Percentiles rank a stretch among this genome's conserved stretches.
These are phyloP conservation scores for Parietaria judaica DNA, from an alignment of 306 rosid species.

Conservation along the genomic window DNA sequence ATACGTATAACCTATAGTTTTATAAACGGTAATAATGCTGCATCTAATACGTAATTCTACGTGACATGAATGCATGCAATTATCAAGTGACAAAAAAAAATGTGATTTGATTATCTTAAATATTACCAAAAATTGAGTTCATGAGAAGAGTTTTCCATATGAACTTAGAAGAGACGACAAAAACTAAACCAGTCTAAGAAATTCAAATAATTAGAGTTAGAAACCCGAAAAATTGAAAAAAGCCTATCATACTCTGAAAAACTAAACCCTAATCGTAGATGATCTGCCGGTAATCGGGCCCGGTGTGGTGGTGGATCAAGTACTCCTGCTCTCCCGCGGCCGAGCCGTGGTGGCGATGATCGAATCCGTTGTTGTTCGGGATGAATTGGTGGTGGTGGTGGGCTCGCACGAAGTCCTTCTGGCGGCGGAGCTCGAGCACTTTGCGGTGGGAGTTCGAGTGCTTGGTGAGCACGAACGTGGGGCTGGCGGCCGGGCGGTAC, in stretches of 20 bases:
- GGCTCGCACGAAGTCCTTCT: constrained; percentile 50
- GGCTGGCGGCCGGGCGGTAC: constrained; percentile 90
- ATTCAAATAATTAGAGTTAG: constrained; percentile 15
- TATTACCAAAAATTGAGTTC: constrained; percentile 14
- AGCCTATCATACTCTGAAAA: neutral
- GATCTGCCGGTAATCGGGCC: constrained; percentile 53
- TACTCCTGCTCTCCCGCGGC: constrained; percentile 49
- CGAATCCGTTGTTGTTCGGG: constrained; percentile 34
- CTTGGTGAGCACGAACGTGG: constrained; percentile 76
- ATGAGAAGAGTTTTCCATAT: constrained; percentile 4
- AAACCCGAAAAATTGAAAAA: neutral
- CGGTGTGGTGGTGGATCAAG: constrained; percentile 67
- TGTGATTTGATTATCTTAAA: neutral
- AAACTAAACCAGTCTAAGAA: constrained; percentile 5
- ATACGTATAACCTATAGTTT: neutral
- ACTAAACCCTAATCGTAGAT: constrained; percentile 25
- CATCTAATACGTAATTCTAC: neutral
- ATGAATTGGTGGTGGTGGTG: constrained; percentile 35
- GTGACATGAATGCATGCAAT: neutral
- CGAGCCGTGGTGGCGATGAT: constrained; percentile 34
- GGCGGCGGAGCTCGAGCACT: constrained; percentile 83
- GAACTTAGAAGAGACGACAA: neutral
- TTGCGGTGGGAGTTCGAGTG: constrained; percentile 96
- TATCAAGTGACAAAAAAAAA: neutral
- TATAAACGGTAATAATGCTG: neutral